Percentiles rank a stretch among this genome's conserved stretches.
These are phyloP conservation scores for Cercophora scortea DNA, from an alignment of 495 filamentous ascomycete species.

Conservation along the genomic window DNA sequence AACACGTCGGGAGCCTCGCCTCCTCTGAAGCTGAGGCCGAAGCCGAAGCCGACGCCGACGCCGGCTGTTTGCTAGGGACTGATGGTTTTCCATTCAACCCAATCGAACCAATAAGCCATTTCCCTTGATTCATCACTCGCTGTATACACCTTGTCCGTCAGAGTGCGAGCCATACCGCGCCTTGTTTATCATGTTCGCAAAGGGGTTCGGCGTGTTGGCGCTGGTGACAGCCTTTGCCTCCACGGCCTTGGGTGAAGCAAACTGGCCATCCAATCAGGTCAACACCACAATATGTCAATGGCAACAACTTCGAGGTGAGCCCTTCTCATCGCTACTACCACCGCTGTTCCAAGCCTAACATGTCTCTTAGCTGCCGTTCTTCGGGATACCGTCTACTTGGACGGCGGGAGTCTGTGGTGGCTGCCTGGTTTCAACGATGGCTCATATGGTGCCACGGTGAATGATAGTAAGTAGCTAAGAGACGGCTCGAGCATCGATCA, in stretches of 20 bases:
- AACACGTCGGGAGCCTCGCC: too few species aligned
- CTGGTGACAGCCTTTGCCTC: constrained; percentile 15
- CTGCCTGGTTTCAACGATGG: constrained; percentile 35
- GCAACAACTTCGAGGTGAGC: constrained; percentile 44
- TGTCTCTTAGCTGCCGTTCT: constrained; percentile 47
- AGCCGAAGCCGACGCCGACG: too few species aligned
- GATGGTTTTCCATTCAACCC: neutral
- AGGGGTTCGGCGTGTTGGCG: constrained; percentile 7
- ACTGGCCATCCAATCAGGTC: constrained; percentile 34
- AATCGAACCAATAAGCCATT: too few species aligned
- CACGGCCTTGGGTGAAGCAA: constrained; percentile 20
- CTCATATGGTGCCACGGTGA: neutral
- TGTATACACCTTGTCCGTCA: too few species aligned
- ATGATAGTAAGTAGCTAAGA: constrained; percentile 34
- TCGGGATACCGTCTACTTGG: constrained; percentile 59
- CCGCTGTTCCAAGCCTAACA: neutral
- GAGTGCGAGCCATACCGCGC: neutral
- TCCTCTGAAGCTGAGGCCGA: too few species aligned
- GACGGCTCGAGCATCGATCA: neutral
- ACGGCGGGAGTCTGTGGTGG: constrained; percentile 54
- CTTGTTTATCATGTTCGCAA: constrained; percentile 10
- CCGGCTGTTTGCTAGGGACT: neutral
- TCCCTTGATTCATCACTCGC: too few species aligned
- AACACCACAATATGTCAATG: constrained; percentile 54
- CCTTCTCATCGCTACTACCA: neutral